phyloP scores from a whole-genome alignment of 352 stramenopile genomes.

The Pythium volutum region DNA sequence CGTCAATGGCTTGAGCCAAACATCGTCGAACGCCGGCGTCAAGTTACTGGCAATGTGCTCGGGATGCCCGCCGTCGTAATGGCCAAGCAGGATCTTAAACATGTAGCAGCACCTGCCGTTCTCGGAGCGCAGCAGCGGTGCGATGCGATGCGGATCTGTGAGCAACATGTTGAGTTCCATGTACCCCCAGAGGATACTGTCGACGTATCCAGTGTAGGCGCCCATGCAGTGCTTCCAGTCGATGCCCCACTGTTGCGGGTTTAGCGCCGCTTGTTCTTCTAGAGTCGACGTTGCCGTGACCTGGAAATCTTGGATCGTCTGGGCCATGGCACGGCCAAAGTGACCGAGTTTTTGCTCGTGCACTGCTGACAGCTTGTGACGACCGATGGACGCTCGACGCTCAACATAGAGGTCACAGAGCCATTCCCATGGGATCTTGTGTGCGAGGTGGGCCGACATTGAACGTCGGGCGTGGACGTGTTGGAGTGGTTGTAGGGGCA shows the following conservation, averaged over 20 bases:
- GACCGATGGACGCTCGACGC: not conserved
- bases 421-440: conserved; percentile 11
- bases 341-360: not conserved
- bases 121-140: not conserved
- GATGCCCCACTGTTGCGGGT: not conserved
- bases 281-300: not conserved
- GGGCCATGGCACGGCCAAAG: not conserved
- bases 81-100: not conserved
- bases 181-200: conserved; percentile 17
- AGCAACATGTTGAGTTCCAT: conserved; percentile 21
- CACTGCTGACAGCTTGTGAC: not conserved
- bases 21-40: conserved; percentile 12
- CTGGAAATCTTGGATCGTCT: not conserved
- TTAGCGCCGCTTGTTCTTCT: not conserved
- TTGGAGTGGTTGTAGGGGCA: no score
- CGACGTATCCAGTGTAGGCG: not conserved
- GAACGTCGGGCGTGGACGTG: no score
- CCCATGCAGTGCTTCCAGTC: not conserved
- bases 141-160: not conserved
- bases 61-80: not conserved
- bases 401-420: conserved; percentile 2
- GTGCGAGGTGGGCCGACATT: conserved; percentile 9
- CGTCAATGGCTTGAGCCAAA: conserved; percentile 12
- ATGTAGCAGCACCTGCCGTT: not conserved
- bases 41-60: not conserved